Conservation (phyloP, 2,329 filamentous ascomycete genomes). For the Fusarium citri region DNA sequence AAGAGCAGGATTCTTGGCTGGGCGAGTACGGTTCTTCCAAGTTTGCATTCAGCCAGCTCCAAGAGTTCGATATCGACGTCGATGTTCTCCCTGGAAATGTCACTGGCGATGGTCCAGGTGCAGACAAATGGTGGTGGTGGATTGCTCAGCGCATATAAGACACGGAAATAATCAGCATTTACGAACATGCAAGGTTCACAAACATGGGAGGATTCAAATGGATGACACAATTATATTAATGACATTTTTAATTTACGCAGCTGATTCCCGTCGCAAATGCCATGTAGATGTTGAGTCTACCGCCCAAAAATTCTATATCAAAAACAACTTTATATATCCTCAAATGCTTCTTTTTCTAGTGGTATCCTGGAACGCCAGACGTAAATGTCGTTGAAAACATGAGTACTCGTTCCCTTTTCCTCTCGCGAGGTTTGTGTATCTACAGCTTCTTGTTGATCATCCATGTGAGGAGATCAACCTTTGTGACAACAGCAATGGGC, state of each 20-base stretch:
- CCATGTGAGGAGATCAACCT: constrained; percentile 94
- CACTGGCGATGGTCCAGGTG: constrained; percentile 72
- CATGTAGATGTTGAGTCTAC: constrained; percentile 59
- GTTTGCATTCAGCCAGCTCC: constrained; percentile 85
- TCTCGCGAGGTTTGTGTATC: constrained; percentile 34
- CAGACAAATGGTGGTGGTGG: constrained; percentile 92
- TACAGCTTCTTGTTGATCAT: constrained; percentile 75
- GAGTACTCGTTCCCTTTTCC: constrained; percentile 47
- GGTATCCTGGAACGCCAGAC: constrained; percentile 48
- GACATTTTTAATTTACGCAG: constrained; percentile 41
- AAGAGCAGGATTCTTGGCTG: constrained; percentile 85
- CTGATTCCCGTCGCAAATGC: constrained; percentile 35
- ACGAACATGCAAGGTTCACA: neutral
- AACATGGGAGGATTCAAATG: neutral
- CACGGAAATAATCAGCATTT: neutral
- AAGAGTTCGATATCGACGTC: constrained; percentile 83
- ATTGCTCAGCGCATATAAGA: constrained; percentile 71
- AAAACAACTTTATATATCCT: constrained; percentile 10
- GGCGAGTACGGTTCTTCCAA: constrained; percentile 81
- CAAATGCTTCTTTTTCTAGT: constrained; percentile 37
- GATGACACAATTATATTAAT: constrained; percentile 43
- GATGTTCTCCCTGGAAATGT: constrained; percentile 82
- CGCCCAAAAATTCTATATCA: constrained; percentile 40
- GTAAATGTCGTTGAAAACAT: constrained; percentile 49
- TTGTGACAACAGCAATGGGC: constrained; percentile 91